phyloP scores from a whole-genome alignment of 371 early-diverging fungal genomes.

The Haplosporangium sp. region DNA sequence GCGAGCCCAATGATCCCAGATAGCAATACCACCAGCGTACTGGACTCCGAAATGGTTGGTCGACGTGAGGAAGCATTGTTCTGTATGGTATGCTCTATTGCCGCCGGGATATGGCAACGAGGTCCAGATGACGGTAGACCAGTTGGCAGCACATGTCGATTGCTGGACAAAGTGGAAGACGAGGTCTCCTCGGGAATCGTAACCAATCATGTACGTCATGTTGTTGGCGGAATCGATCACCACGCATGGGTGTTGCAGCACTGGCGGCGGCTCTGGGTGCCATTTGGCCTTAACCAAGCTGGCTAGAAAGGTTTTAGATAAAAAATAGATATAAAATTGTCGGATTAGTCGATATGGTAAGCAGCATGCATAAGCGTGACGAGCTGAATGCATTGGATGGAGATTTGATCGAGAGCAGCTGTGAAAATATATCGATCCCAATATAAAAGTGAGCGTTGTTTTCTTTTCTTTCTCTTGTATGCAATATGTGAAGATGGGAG shows the following conservation, averaged over 20 bases:
- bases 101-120: conserved; percentile 46
- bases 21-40: conserved; percentile 44
- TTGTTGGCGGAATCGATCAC: conserved; percentile 42
- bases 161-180: conserved; percentile 48
- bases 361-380: conserved; percentile 17
- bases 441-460: too few species aligned
- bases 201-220: conserved; percentile 51
- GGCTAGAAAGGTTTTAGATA: background rate
- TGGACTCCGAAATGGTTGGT: conserved; percentile 42
- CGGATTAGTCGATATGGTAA: conserved; percentile 34
- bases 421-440: background rate
- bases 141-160: conserved; percentile 38
- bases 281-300: conserved; percentile 16
- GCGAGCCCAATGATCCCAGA: conserved; percentile 53
- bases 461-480: too few species aligned
- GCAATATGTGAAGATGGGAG: too few species aligned
- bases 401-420: conserved; percentile 4
- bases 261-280: conserved; percentile 53
- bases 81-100: conserved; percentile 36
- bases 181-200: conserved; percentile 30
- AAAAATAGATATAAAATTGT: background rate
- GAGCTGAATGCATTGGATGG: background rate
- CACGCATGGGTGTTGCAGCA: conserved; percentile 46
- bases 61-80: conserved; percentile 47
- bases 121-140: conserved; percentile 31